phyloP scores from a whole-genome alignment of 306 rosid species.

The Lathyrus oleraceus region DNA sequence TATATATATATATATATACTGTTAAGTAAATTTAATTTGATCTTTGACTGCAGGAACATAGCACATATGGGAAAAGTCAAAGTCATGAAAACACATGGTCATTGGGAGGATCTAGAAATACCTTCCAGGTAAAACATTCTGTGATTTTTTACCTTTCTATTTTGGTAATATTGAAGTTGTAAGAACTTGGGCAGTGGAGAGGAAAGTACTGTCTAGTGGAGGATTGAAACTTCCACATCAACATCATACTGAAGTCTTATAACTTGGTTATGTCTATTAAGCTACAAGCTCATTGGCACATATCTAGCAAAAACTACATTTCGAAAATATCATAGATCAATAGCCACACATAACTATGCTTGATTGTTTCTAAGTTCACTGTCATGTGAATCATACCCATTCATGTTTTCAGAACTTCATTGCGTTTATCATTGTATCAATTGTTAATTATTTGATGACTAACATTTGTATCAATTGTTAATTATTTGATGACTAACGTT shows the following conservation, averaged over 20 bases:
- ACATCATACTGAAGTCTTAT: not conserved
- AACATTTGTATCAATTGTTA: slow-evolving; percentile 21
- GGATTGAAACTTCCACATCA: slow-evolving; percentile 16
- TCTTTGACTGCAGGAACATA: slow-evolving; percentile 61
- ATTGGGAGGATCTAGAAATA: slow-evolving; percentile 72
- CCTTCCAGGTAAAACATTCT: slow-evolving; percentile 61
- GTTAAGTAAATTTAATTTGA: slow-evolving; percentile 22
- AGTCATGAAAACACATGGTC: slow-evolving; percentile 60
- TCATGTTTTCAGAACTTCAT: slow-evolving; percentile 1
- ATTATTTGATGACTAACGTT: slow-evolving; percentile 13
- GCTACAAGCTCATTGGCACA: not conserved
- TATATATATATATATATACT: no score
- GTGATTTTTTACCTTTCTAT: not conserved
- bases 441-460: slow-evolving; percentile 20
- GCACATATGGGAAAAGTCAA: slow-evolving; percentile 77
- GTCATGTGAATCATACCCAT: not conserved
- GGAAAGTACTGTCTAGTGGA: not conserved
- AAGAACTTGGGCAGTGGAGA: not conserved
- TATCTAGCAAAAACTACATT: slow-evolving; percentile 15
- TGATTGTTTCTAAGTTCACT: slow-evolving; percentile 9
- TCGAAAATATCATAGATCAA: slow-evolving; percentile 1
- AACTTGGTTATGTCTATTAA: not conserved
- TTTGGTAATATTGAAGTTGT: not conserved
- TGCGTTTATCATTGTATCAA: slow-evolving; percentile 23
- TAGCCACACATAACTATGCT: slow-evolving; percentile 1